phyloP scores from a whole-genome alignment of 1,139 yeast species.

The Yamadazyma sp. region DNA sequence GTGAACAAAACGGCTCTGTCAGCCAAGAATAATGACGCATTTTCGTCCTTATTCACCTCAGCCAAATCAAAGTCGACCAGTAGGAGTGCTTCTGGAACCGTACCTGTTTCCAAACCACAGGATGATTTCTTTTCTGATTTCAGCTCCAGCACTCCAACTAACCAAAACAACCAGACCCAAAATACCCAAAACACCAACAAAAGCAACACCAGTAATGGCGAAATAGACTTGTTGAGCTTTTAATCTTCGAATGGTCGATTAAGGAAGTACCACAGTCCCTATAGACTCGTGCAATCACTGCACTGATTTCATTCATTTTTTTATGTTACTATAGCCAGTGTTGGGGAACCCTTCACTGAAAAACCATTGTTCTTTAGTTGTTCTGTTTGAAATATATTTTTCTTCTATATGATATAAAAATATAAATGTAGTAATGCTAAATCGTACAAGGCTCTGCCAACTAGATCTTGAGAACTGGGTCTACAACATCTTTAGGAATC shows the following conservation, averaged over 20 bases:
- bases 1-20: constrained; percentile 22
- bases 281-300: not conserved
- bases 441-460: not conserved
- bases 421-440: constrained; percentile 7
- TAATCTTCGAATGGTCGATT: too few relatives aligned
- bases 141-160: constrained; percentile 11
- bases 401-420: constrained; percentile 8
- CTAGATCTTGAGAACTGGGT: constrained; percentile 36
- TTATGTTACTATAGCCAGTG: too few relatives aligned
- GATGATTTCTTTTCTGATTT: constrained; percentile 26
- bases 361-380: constrained; percentile 1
- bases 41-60: constrained; percentile 74
- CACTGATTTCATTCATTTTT: not conserved
- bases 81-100: constrained; percentile 12
- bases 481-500: constrained; percentile 35
- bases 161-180: not conserved
- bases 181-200: constrained; percentile 9
- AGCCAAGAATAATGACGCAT: constrained; percentile 56
- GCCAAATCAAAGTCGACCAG: constrained; percentile 53
- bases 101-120: constrained; percentile 13
- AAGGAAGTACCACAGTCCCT: too few relatives aligned
- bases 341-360: too few relatives aligned
- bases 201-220: constrained; percentile 20
- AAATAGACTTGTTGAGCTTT: constrained; percentile 35
- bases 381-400: constrained; percentile 4